Conservation (phyloP, 371 early-diverging fungal species). For the Smittium culicis region DNA sequence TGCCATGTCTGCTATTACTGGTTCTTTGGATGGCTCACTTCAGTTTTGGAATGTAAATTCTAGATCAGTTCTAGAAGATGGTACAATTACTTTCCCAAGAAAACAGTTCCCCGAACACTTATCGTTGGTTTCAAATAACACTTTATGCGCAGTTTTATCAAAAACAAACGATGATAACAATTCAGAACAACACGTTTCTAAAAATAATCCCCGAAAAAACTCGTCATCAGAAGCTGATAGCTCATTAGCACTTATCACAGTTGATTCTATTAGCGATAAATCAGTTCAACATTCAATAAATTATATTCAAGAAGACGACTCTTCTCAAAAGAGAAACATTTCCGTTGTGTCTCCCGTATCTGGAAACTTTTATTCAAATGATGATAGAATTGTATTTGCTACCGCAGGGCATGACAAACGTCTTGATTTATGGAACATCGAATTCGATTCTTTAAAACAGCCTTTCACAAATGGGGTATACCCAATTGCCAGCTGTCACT, state of each 20-base stretch:
- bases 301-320: neutral
- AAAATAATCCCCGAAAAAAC: neutral
- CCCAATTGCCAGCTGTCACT: neutral
- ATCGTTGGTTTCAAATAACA: neutral
- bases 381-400: conserved; percentile 4
- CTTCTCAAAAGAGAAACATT: neutral
- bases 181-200: neutral
- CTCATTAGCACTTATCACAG: neutral
- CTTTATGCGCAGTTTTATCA: neutral
- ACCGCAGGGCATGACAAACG: neutral
- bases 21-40: conserved; percentile 8
- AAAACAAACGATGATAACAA: neutral
- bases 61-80: neutral
- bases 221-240: neutral
- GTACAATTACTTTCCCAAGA: neutral
- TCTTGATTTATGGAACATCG: conserved; percentile 5
- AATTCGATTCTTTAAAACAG: neutral
- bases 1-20: conserved; percentile 3
- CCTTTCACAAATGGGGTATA: conserved; percentile 1
- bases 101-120: conserved; percentile 7
- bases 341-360: neutral
- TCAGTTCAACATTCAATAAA: neutral
- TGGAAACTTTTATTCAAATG: neutral
- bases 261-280: neutral
- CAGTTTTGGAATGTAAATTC: conserved; percentile 10